Percentiles rank a stretch among this genome's conserved stretches.
Evolutionary conservation across 306 rosid species (phyloP).

Genomic region (Quercus mongolica): DNA sequence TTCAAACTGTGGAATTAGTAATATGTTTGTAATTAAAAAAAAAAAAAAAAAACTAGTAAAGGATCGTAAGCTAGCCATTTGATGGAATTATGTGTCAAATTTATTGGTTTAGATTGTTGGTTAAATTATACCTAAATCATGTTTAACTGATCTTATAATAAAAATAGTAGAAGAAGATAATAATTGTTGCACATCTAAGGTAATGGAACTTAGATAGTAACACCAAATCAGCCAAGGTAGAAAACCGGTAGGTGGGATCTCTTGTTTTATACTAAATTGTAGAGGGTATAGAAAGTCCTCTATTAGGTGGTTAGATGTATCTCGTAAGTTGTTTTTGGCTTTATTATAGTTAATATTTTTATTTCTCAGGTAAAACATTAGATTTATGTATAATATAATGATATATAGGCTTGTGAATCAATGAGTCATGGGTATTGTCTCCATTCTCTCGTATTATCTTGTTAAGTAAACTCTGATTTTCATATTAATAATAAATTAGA

Average conservation of each 20-base stretch:
- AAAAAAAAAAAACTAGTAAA: no score
- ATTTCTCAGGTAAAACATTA: not conserved
- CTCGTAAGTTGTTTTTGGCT: constrained; percentile 19
- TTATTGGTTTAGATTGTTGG: not conserved
- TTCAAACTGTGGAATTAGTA: rapidly evolving
- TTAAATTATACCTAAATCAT: not conserved
- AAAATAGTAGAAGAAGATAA: not conserved
- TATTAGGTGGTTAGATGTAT: constrained; percentile 18
- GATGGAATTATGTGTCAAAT: not conserved
- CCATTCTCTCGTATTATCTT: constrained; percentile 1
- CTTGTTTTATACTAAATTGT: not conserved
- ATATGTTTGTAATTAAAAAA: no score
- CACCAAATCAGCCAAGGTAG: constrained; percentile 10
- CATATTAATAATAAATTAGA: constrained; percentile 4
- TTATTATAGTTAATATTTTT: constrained; percentile 6
- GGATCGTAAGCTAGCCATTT: not conserved
- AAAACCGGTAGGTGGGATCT: constrained; percentile 37
- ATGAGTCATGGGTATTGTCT: constrained; percentile 3
- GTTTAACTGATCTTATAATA: not conserved
- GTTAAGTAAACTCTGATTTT: not conserved
- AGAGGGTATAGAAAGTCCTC: no score
- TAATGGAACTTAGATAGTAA: constrained; percentile 7
- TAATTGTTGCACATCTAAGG: not conserved
- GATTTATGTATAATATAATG: no score
- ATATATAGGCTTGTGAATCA: constrained; percentile 16